Evolutionary conservation across 2,329 filamentous ascomycete genomes (phyloP).

Genomic region (Lachnellula occidentalis): DNA sequence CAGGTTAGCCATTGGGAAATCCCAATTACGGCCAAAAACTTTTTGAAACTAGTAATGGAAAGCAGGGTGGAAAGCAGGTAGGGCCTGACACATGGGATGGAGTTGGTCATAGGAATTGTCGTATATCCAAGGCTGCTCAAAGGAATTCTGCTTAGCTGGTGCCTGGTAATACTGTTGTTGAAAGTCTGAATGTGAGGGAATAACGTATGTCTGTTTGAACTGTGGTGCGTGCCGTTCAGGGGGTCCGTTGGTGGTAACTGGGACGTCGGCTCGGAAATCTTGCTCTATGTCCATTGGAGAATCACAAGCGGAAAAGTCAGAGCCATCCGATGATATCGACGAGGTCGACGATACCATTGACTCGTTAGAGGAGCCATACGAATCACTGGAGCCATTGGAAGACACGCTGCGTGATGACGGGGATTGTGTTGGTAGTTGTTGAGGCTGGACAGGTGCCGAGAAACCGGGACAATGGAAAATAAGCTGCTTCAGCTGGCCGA

Average conservation of each 20-base stretch:
- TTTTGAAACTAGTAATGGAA: conserved; percentile 11
- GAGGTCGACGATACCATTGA: conserved; percentile 24
- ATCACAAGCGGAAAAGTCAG: conserved; percentile 16
- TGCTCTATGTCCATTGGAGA: conserved; percentile 6
- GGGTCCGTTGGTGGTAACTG: neutral
- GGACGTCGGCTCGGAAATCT: conserved; percentile 7
- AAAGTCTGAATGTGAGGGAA: conserved; percentile 17
- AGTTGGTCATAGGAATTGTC: conserved; percentile 18
- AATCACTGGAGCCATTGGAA: conserved; percentile 37
- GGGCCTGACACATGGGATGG: conserved; percentile 10
- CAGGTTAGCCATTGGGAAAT: conserved; percentile 8
- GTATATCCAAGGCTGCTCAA: conserved; percentile 20
- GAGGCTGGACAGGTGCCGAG: conserved; percentile 19
- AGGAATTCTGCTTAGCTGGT: conserved; percentile 12
- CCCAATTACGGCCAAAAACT: conserved; percentile 1
- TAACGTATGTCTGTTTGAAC: conserved; percentile 17
- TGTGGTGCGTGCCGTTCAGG: neutral
- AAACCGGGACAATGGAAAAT: conserved; percentile 60
- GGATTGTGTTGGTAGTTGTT: conserved; percentile 12
- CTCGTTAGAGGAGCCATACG: conserved; percentile 35
- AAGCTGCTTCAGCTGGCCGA: conserved; percentile 70
- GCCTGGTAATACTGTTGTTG: conserved; percentile 11
- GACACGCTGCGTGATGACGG: conserved; percentile 8
- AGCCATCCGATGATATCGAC: conserved; percentile 18
- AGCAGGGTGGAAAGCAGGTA: conserved; percentile 14